Base-by-base conservation (phyloP, 176 grass and related monocot genomes). In the Phoenix roebelenii region DNA sequence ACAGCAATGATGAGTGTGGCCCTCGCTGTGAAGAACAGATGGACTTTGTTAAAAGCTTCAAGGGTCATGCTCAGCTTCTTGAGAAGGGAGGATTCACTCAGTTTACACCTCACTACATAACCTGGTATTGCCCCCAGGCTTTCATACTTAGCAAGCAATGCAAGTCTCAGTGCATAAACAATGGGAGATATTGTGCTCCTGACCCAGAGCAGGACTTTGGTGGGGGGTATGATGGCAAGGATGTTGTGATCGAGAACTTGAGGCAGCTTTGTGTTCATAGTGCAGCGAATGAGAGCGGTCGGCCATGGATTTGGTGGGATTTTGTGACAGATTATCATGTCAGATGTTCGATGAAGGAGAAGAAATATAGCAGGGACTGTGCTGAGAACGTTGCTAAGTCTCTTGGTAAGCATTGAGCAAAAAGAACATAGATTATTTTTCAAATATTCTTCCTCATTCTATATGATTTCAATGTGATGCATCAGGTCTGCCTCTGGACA, bases 261-360 rank as follows among this genome's bases (percentile, higher is more conserved):
- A 63, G 92, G 61, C 92, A 97, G 69, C 82, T 97, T 6, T 97
- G 92, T 69, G 92, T 97, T n/a, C 92, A 97, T 65, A 83, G 92
- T 30, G 76, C 78, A 5, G 92, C 78, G 22, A 91, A 80, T 69
- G 60, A 71, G 23, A 30, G 12, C 3, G 54, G 67, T 16, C 22
- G 63, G 51, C 60, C 92, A 0, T 97, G 92, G 92, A 60, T 78
- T 7, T 97, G 92, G 92, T 97, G 92, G 92, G 87, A 97, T 71
- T 97, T 79, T 57, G 87, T 85, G 28, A 67, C 59, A 1, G 93
- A 97, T 68, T 97, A 91, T 82, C 81, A 85, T 57, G 23, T 83
- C 14, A 75, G 93, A 3, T 92, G 93, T 77, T 85, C 93, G 12
- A 92, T 97, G 93, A 76, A 71, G 74, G 72, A 80, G 5, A 51